Percentiles rank a stretch among this genome's conserved stretches.
phyloP scores from a whole-genome alignment of 2,329 filamentous ascomycete species.

The Fonsecaea pedrosoi region DNA sequence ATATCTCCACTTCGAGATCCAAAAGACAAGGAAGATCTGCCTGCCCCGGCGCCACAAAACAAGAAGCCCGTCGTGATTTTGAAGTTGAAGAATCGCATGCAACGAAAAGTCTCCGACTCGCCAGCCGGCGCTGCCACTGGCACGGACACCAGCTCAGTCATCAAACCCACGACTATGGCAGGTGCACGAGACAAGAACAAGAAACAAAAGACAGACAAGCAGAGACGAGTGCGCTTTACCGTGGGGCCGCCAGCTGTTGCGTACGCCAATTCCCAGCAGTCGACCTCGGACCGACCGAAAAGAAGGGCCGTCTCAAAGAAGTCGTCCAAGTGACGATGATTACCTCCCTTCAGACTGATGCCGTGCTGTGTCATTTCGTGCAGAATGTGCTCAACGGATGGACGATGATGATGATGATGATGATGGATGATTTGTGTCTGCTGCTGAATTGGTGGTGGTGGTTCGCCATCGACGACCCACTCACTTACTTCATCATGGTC shows the following conservation, averaged over 20 bases:
- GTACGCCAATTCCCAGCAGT: background rate
- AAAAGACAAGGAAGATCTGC: background rate
- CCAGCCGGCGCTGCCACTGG: background rate
- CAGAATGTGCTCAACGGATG: background rate
- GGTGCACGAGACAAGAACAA: background rate
- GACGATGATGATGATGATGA: background rate
- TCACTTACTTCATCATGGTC: background rate
- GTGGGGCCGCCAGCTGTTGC: background rate
- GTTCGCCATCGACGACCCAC: background rate
- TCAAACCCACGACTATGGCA: background rate
- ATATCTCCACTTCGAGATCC: background rate
- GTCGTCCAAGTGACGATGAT: conserved; percentile 16
- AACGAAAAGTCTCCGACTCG: background rate
- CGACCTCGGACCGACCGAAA: conserved; percentile 16
- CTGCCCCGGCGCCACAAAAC: background rate
- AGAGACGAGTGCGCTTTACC: background rate
- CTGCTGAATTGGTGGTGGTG: background rate
- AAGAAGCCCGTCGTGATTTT: background rate
- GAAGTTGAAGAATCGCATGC: conserved; percentile 12
- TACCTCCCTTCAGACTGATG: conserved; percentile 13
- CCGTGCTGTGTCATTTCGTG: background rate
- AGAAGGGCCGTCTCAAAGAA: conserved; percentile 7
- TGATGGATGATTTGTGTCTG: background rate
- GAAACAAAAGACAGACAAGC: background rate
- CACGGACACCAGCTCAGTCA: background rate